phyloP scores from a whole-genome alignment of 2,329 filamentous ascomycete genomes.

The Elsinoe ampelina region DNA sequence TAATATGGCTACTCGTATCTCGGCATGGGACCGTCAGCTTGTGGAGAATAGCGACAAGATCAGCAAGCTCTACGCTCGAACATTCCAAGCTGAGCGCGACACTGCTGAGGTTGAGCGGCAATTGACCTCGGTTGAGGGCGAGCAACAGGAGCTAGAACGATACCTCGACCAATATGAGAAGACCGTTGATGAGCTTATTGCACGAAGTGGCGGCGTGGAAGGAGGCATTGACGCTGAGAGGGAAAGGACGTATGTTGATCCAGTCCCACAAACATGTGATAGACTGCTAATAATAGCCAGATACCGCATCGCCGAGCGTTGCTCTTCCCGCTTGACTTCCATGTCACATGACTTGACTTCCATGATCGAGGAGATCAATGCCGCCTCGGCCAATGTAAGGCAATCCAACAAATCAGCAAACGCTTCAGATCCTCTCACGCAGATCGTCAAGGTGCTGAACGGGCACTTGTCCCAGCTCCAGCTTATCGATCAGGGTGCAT shows the following conservation, averaged over 20 bases:
- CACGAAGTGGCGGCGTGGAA: slow-evolving; percentile 50
- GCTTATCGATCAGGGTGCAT: slow-evolving; percentile 81
- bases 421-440: slow-evolving; percentile 57
- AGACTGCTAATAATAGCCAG: slow-evolving; percentile 30
- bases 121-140: slow-evolving; percentile 76
- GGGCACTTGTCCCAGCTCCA: slow-evolving; percentile 85
- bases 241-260: slow-evolving; percentile 65
- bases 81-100: slow-evolving; percentile 86
- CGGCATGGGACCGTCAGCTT: slow-evolving; percentile 81
- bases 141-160: slow-evolving; percentile 79
- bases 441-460: slow-evolving; percentile 93
- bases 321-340: slow-evolving; percentile 81
- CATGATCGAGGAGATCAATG: slow-evolving; percentile 98
- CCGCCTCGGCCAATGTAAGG: slow-evolving; percentile 77
- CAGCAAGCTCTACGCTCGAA: slow-evolving; percentile 81
- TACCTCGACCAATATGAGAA: slow-evolving; percentile 88
- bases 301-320: slow-evolving; percentile 86
- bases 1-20: slow-evolving; percentile 75
- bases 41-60: slow-evolving; percentile 95
- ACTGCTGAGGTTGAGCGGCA: slow-evolving; percentile 92
- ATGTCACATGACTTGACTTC: slow-evolving; percentile 86
- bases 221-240: slow-evolving; percentile 90
- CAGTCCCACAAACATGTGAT: background rate
- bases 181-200: slow-evolving; percentile 83
- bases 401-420: slow-evolving; percentile 63